Evolutionary conservation across 805 yeast genomes (phyloP).

Genomic region (Metschnikowia matae): DNA sequence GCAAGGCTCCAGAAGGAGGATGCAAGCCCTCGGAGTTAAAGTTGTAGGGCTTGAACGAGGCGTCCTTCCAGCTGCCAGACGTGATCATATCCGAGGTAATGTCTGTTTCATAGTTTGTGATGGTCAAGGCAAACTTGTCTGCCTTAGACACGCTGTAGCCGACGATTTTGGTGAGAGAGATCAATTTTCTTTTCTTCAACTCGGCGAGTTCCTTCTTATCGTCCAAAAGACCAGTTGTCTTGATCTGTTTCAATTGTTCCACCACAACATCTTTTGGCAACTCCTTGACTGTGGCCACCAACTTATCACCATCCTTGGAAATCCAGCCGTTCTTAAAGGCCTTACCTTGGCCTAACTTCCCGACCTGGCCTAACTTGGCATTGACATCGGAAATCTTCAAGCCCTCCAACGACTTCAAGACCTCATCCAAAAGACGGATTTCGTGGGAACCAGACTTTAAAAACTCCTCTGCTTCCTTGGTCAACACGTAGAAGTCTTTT

Average conservation of each 20-base stretch:
- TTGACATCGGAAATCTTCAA: slow-evolving; percentile 75
- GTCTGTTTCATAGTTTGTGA: slow-evolving; percentile 85
- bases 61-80: slow-evolving; percentile 75
- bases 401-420: slow-evolving; percentile 70
- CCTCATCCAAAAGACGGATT: slow-evolving; percentile 69
- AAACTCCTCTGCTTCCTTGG: slow-evolving; percentile 79
- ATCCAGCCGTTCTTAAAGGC: slow-evolving; percentile 99
- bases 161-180: slow-evolving; percentile 63
- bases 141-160: slow-evolving; percentile 80
- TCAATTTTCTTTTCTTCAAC: slow-evolving; percentile 89
- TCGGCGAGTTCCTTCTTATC: slow-evolving; percentile 72
- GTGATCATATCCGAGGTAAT: slow-evolving; percentile 89
- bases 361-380: slow-evolving; percentile 72
- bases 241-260: slow-evolving; percentile 54
- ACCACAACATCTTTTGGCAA: slow-evolving; percentile 68
- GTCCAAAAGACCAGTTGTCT: slow-evolving; percentile 49
- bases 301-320: slow-evolving; percentile 75
- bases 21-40: slow-evolving; percentile 90
- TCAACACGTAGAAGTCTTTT: slow-evolving; percentile 67
- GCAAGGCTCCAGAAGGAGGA: slow-evolving; percentile 89
- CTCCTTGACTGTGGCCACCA: slow-evolving; percentile 56
- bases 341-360: slow-evolving; percentile 91
- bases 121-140: slow-evolving; percentile 73
- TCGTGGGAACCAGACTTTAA: slow-evolving; percentile 86
- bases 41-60: slow-evolving; percentile 90